Base-by-base conservation (phyloP, 1,284 basidiomycete genomes). In the Puccinia polysora region DNA sequence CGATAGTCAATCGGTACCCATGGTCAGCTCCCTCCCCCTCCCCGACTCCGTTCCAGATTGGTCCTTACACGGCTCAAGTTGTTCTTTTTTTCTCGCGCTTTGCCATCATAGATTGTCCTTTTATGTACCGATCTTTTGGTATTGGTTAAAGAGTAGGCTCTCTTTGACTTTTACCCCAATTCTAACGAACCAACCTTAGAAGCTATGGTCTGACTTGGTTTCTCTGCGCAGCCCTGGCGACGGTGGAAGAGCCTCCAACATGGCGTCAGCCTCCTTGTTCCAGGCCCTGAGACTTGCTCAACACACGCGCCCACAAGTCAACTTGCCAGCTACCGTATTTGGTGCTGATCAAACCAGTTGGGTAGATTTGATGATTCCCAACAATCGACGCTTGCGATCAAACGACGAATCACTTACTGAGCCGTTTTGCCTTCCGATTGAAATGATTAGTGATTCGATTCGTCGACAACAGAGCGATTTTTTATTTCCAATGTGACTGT, bases 401-500 rank as follows among this genome's bases (percentile, higher is more conserved):
- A 38, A 2, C 1, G 15, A 15, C 14, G 8, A 14, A 8, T 8
- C 14, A 52, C 30, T 60, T 60, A 25, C 25, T 40, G 50, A 38
- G 14, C 23, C 14, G n/a, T 52, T 52, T 25, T 34, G 2, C 49
- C 20, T 49, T 5, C 8, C 45, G 32, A 32, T 25, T 49, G 8
- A 10, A 47, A 18, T 20, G n/a, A 1, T 5, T 50, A 70, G 68
- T 70, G 56, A 47, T 70, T 34, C 25, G 68, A 10, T 70, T 70
- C 40, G 68, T 70, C n/a, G 68, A 70, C 23, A 50, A 15, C 38
- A 30, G 58, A 23, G 58, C 58, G 7, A 62, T 70, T 10, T 70
- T 70, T 59, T 70, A 70, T 45, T 70, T 70, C 36, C 68, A 70
- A 49, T 70, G 68, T 34, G 55, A 60, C 28, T 60, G 45, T 53